phyloP scores from a whole-genome alignment of 345 rosid genomes.

The Jatropha curcas region DNA sequence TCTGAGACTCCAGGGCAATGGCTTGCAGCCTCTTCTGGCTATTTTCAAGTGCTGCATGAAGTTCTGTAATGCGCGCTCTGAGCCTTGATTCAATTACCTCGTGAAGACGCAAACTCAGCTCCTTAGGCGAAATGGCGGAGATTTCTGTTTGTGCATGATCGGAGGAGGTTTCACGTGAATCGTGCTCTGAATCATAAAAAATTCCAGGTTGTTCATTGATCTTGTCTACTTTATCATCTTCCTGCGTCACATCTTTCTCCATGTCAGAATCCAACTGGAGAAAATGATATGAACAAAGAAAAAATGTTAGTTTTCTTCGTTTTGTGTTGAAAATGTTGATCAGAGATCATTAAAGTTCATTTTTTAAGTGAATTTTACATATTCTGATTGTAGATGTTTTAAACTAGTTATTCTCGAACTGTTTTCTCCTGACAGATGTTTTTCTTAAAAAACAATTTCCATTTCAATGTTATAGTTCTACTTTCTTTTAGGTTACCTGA shows the following conservation, averaged over 20 bases:
- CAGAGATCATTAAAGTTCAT: no score
- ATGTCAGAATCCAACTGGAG: constrained; percentile 18
- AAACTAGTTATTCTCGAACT: no score
- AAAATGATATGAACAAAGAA: neutral
- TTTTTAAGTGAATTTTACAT: no score
- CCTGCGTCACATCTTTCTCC: constrained; percentile 7
- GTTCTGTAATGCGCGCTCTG: constrained; percentile 31
- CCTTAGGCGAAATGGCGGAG: constrained; percentile 23
- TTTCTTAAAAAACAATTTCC: no score
- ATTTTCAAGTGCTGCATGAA: constrained; percentile 31
- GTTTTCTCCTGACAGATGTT: no score
- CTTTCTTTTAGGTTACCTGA: constrained; percentile 28
- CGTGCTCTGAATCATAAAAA: constrained; percentile 22
- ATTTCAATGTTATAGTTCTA: no score
- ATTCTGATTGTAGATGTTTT: no score
- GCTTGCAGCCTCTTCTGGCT: constrained; percentile 28
- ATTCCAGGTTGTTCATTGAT: neutral
- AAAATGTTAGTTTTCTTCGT: neutral
- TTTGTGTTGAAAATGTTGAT: no score
- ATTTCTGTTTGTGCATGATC: constrained; percentile 8
- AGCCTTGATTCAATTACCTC: constrained; percentile 36
- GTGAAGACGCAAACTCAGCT: constrained; percentile 40
- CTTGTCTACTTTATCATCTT: constrained; percentile 10
- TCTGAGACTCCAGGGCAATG: constrained; percentile 12
- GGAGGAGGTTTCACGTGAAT: neutral